Percentiles rank a stretch among this genome's conserved stretches.
Evolutionary conservation across 331 rosid species (phyloP).

Genomic region (Saraca asoca): DNA sequence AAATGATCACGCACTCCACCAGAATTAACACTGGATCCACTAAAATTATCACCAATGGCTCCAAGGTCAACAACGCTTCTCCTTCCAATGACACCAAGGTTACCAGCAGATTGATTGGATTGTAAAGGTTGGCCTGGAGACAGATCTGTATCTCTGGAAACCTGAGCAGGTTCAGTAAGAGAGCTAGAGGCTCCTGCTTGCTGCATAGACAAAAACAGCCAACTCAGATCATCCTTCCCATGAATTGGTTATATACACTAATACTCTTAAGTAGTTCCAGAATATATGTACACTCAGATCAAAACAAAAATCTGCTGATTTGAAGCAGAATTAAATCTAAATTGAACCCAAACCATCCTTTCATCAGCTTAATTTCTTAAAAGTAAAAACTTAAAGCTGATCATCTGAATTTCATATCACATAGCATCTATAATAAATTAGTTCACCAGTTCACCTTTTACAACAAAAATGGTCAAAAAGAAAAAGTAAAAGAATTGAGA

Average conservation of each 20-base stretch:
- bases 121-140: conserved; percentile 92
- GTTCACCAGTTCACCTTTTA: background rate
- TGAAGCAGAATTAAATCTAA: conserved; percentile 25
- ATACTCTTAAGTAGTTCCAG: background rate
- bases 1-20: conserved; percentile 74
- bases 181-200: conserved; percentile 77
- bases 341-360: too few relatives aligned
- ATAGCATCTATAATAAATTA: conserved; percentile 1
- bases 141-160: conserved; percentile 73
- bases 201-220: conserved; percentile 32
- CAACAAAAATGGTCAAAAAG: background rate
- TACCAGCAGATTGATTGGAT: conserved; percentile 67
- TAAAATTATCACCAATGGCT: conserved; percentile 78
- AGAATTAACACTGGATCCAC: conserved; percentile 56
- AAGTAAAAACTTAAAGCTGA: background rate
- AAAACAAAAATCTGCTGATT: conserved; percentile 23
- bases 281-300: conserved; percentile 1
- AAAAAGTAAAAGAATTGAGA: background rate
- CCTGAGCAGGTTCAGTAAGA: conserved; percentile 65
- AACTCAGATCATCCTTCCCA: conserved; percentile 28
- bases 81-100: conserved; percentile 95
- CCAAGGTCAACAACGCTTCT: conserved; percentile 89
- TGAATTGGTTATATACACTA: too few relatives aligned
- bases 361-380: too few relatives aligned
- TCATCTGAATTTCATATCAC: conserved; percentile 9